Base-by-base conservation (phyloP, 129 eudicot species). In the Helichrysum umbraculigerum region DNA sequence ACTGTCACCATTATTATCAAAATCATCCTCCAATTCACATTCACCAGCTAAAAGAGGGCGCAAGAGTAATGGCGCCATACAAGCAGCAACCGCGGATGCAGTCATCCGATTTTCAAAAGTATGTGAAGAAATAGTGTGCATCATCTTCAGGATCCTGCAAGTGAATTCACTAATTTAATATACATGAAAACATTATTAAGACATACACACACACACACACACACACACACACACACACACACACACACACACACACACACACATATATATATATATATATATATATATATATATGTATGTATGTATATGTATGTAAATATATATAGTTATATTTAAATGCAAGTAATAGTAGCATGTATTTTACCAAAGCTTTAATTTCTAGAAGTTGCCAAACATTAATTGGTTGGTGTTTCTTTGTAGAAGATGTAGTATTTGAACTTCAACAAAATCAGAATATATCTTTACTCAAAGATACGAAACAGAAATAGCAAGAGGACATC, bases 41-140 rank as follows among this genome's bases (percentile, higher is more conserved):
- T 92, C 97, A 68, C 96, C 98, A 15, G 96, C 96, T 72, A 92
- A 79, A 76, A 92, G 98, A 76, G 98, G 98, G 19, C 93, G 93
- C 62, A 92, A 76, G 56, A 92, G 94, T 83, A 92, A 85, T 21
- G 98, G 98, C 66, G 98, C 98, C 98, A 92, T 92, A 72, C 98
- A 92, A 83, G 96, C 92, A 82, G 98, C 98, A 73, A 90, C 94
- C 57, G 93, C 96, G 20, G 98, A 87, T 47, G 96, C 84, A 47
- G 96, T 89, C 98, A 92, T 92, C 72, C 96, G 88, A 72, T 92
- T 92, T 73, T 89, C 96, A 58, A 81, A 83, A 58, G 90, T 75
- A 81, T 90, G 93, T 34, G 81, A 52, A 22, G 98, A 87, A 73
- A 92, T 82, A 32, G 94, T 84, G 81, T 90, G 96, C 98, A 92